These are phyloP conservation scores for Fragaria iinumae DNA, from an alignment of 306 rosid genomes.

Conservation along the genomic window DNA sequence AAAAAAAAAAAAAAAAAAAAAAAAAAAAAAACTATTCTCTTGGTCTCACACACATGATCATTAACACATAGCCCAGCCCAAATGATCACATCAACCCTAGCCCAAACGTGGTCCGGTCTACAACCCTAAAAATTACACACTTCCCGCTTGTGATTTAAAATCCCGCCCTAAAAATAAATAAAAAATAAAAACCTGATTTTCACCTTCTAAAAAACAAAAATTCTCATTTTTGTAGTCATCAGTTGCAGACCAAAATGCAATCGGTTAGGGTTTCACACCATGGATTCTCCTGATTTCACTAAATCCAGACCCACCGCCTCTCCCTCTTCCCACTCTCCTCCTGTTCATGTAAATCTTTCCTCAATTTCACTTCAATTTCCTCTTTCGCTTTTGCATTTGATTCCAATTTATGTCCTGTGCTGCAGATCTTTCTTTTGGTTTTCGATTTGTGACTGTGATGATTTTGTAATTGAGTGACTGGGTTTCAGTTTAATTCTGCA, in stretches of 20 bases:
- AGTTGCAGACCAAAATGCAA: conserved; percentile 33
- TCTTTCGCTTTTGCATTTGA: neutral
- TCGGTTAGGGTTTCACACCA: conserved; percentile 29
- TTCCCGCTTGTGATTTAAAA: conserved; percentile 64
- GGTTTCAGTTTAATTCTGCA: conserved; percentile 1
- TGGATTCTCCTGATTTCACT: conserved; percentile 51
- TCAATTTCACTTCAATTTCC: neutral
- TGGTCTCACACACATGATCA: too few species aligned
- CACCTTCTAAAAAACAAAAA: neutral
- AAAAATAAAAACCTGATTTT: neutral
- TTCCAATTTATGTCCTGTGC: neutral
- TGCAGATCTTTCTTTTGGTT: neutral
- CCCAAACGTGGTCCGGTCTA: neutral
- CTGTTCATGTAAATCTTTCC: conserved; percentile 39
- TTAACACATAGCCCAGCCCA: neutral
- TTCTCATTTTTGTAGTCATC: conserved; percentile 11
- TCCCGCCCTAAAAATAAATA: conserved; percentile 36
- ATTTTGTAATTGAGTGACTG: neutral
- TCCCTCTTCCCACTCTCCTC: conserved; percentile 37
- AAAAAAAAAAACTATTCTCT: too few species aligned
- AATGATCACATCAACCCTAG: neutral
- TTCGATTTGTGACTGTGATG: neutral
- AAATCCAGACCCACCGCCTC: conserved; percentile 26
- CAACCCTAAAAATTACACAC: neutral
- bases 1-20: too few species aligned